Evolutionary conservation across 2,329 filamentous ascomycete species (phyloP).

Genomic region (Epichloe typhina): DNA sequence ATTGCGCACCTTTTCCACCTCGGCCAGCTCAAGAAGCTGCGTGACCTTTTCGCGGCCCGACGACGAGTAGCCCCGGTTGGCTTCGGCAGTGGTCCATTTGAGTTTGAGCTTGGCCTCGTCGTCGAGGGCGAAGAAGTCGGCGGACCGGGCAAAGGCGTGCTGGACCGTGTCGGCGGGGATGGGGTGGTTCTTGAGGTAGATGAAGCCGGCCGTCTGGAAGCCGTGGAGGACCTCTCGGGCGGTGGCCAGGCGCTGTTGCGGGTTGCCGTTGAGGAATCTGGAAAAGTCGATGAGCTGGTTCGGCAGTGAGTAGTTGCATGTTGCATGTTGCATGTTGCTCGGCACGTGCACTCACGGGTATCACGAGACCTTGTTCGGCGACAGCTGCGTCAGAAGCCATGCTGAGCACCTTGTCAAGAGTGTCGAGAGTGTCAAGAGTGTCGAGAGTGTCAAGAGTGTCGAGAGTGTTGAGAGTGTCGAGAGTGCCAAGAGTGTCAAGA

Average conservation of each 20-base stretch:
- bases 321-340: too few species aligned
- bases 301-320: not conserved
- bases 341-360: slow-evolving; percentile 31
- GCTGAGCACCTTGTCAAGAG: not conserved
- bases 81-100: slow-evolving; percentile 57
- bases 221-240: slow-evolving; percentile 63
- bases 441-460: too few species aligned
- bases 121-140: slow-evolving; percentile 56
- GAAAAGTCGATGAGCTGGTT: slow-evolving; percentile 46
- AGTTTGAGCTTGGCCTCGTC: slow-evolving; percentile 49
- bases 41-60: slow-evolving; percentile 60
- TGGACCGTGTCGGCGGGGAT: slow-evolving; percentile 47
- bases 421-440: not conserved
- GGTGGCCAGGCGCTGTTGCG: slow-evolving; percentile 45
- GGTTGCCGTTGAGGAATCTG: slow-evolving; percentile 51
- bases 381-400: slow-evolving; percentile 30
- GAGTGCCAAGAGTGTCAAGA: too few species aligned
- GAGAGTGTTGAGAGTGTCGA: not conserved
- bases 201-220: slow-evolving; percentile 77
- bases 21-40: slow-evolving; percentile 35
- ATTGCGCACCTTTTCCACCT: slow-evolving; percentile 44
- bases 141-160: slow-evolving; percentile 53
- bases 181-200: slow-evolving; percentile 74
- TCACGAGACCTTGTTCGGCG: slow-evolving; percentile 37
- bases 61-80: slow-evolving; percentile 62